Percentiles rank a stretch among this genome's conserved stretches.
phyloP scores from a whole-genome alignment of 441 rosid genomes.

The Sinapis alba region DNA sequence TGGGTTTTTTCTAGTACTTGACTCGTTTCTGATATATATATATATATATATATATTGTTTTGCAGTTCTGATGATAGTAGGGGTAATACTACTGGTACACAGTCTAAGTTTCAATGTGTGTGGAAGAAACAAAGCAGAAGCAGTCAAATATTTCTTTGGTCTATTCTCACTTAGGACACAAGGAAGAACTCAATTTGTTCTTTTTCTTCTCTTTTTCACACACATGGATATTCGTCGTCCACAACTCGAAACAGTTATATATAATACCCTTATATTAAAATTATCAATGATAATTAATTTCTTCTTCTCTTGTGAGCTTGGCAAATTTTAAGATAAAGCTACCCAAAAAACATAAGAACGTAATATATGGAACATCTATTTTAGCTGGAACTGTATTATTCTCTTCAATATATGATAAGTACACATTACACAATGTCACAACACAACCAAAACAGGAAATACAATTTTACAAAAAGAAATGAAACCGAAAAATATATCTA shows the following conservation, averaged over 20 bases:
- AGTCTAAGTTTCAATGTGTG: slow-evolving; percentile 29
- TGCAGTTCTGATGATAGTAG: neutral
- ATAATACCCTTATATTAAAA: neutral
- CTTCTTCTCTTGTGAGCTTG: slow-evolving; percentile 5
- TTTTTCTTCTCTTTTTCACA: slow-evolving; percentile 29
- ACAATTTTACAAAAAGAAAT: neutral
- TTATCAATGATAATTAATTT: neutral
- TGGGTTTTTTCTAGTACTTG: neutral
- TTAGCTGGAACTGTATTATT: slow-evolving; percentile 7
- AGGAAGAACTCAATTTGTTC: slow-evolving; percentile 37
- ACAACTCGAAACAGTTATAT: neutral
- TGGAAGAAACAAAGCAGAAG: slow-evolving; percentile 38
- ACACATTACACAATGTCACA: neutral
- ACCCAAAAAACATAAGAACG: neutral
- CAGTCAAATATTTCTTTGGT: slow-evolving; percentile 33
- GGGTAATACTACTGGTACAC: slow-evolving; percentile 31
- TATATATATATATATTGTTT: neutral
- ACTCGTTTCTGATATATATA: neutral
- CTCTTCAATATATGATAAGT: slow-evolving; percentile 30
- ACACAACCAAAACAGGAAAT: slow-evolving; percentile 2
- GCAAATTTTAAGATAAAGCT: neutral
- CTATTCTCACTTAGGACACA: slow-evolving; percentile 11
- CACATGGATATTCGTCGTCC: slow-evolving; percentile 20
- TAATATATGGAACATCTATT: neutral
- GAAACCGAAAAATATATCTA: neutral